Base-by-base conservation (phyloP, 352 stramenopile genomes). In the Phytophthora palmivora region DNA sequence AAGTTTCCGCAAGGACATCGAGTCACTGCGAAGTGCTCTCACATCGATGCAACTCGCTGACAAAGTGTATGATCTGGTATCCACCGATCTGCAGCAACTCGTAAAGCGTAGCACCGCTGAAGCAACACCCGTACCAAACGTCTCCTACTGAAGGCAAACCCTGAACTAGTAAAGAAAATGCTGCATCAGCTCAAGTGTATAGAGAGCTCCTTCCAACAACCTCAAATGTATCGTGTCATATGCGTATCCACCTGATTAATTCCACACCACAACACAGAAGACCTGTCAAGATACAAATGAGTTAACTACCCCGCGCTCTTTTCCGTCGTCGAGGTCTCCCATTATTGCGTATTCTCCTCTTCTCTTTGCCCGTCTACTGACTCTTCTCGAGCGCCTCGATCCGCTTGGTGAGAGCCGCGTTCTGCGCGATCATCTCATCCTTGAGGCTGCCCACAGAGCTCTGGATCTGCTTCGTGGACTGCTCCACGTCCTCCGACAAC, bases 331-430 rank as follows among this genome's bases (percentile, higher is more conserved):
- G 33, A 44, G 43, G 43, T 56, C 34, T 61, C 50, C n/a, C 60
- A 63, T 63, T 54, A 63, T 48, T 46, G 36, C 24, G 42, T 41
- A 14, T 38, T 33, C 34, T 53, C 24, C 41, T 48, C 15, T 32
- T 39, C 30, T 21, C 24, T 8, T 38, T 24, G 28, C 12, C 36
- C 39, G 21, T 66, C 56, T 84, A 84, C 67, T 89, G 61, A 63
- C 65, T 72, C 76, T 88, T 87, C 76, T 93, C 84, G 22, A 91
- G 74, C 52, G 84, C 76, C 52, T 89, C 82, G 47, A 92, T 79
- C 48, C 84, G 76, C 79, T 91, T 91, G 37, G 56, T 63, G n/a
- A 93, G 79, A 55, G 76, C 72, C 10, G 61, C 71, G 63, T 93
- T 91, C 67, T 91, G 78, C 62, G 76, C 74, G 36, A 90, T 61